Conservation (phyloP, 352 stramenopile species). For the Globisporangium rhizosaccharum region DNA sequence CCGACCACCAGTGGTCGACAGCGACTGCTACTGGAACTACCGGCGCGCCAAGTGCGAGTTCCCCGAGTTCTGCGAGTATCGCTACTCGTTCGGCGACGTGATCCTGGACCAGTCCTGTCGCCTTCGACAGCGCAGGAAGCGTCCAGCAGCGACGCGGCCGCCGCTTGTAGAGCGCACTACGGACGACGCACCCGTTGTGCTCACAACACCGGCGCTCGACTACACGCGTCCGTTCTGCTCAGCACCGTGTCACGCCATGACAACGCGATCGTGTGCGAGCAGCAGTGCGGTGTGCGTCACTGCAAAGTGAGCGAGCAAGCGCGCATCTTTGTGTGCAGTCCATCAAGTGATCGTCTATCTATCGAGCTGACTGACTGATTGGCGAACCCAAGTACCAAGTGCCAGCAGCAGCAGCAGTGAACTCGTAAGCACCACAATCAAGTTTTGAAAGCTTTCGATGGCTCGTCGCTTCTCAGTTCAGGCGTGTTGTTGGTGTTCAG, state of each 20-base stretch:
- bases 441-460: no score
- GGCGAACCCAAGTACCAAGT: no score
- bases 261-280: background rate
- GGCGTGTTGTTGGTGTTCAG: no score
- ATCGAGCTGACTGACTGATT: no score
- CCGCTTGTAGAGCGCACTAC: background rate
- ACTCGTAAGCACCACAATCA: no score
- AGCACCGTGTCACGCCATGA: slow-evolving; percentile 17
- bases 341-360: no score
- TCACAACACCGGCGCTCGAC: slow-evolving; percentile 1
- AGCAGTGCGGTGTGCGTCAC: background rate
- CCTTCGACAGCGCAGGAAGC: slow-evolving; percentile 34
- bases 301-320: no score
- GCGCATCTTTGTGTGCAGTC: no score
- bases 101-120: slow-evolving; percentile 79
- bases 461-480: no score
- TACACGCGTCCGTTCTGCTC: slow-evolving; percentile 41
- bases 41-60: slow-evolving; percentile 66
- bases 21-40: slow-evolving; percentile 86
- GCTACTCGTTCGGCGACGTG: slow-evolving; percentile 77
- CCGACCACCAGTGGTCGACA: slow-evolving; percentile 61
- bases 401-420: no score
- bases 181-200: background rate
- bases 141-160: slow-evolving; percentile 10
- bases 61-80: slow-evolving; percentile 74